Conservation (phyloP, 257 asterid species). For the Salvia rosmarinus region DNA sequence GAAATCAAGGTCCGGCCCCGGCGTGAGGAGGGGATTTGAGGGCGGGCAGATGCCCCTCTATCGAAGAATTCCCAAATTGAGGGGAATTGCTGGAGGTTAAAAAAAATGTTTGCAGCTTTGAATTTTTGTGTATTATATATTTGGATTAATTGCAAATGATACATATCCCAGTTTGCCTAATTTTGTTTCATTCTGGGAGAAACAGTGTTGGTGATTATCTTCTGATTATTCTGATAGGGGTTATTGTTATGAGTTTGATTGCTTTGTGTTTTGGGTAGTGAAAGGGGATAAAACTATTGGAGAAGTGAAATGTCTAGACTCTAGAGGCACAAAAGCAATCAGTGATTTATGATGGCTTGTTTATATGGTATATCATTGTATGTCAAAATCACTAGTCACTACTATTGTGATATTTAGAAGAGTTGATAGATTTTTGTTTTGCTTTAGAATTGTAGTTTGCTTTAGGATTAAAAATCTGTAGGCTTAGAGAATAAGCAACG, state of each 20-base stretch:
- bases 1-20: constrained; percentile 99
- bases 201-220: constrained; percentile 14
- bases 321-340: neutral
- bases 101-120: no score
- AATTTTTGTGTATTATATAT: neutral
- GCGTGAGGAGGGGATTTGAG: constrained; percentile 56
- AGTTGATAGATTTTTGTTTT: neutral
- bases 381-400: constrained; percentile 5
- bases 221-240: neutral
- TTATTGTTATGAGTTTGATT: neutral
- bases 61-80: constrained; percentile 77
- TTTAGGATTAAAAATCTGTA: neutral
- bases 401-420: neutral
- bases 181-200: constrained; percentile 7
- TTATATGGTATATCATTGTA: neutral
- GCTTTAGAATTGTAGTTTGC: neutral
- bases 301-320: neutral
- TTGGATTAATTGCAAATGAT: neutral
- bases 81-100: constrained; percentile 89
- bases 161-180: neutral
- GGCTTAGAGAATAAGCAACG: neutral
- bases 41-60: constrained; percentile 93
- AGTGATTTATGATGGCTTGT: constrained; percentile 4
- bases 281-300: neutral
- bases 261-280: constrained; percentile 6